phyloP scores from a whole-genome alignment of 2,329 filamentous ascomycete species.

The Pseudopyricularia javanii region DNA sequence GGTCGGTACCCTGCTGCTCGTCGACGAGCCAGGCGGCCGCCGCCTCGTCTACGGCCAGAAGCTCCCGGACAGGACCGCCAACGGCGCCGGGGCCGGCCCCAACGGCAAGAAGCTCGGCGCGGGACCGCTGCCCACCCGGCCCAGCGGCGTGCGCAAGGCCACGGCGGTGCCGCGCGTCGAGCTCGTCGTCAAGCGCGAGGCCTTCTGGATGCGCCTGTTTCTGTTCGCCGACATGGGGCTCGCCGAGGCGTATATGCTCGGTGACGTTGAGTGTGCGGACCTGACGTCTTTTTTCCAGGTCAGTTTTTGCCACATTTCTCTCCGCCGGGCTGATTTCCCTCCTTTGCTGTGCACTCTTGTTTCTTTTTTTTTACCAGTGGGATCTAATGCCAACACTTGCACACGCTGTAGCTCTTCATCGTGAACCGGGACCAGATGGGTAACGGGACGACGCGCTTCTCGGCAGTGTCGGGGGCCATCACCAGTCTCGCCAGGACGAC shows the following conservation, averaged over 20 bases:
- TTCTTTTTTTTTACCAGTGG: too few relatives aligned
- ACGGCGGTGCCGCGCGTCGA: conserved; percentile 32
- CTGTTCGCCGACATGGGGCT: conserved; percentile 68
- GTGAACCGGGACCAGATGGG: conserved; percentile 50
- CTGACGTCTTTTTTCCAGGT: conserved; percentile 58
- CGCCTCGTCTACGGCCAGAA: conserved; percentile 32
- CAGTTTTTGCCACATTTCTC: conserved; percentile 8
- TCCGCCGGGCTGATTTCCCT: not conserved
- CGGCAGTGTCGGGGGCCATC: conserved; percentile 43
- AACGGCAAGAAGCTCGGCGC: not conserved
- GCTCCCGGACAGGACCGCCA: conserved; percentile 21
- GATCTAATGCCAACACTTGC: not conserved
- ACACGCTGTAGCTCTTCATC: conserved; percentile 48
- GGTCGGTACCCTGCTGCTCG: conserved; percentile 31
- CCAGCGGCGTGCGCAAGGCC: conserved; percentile 19
- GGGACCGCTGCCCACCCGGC: not conserved
- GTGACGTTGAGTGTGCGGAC: conserved; percentile 55
- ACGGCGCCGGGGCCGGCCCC: conserved; percentile 11
- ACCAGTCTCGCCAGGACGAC: conserved; percentile 44
- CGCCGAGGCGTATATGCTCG: conserved; percentile 59
- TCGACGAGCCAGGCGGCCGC: conserved; percentile 30
- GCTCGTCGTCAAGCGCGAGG: conserved; percentile 49
- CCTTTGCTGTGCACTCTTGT: not conserved
- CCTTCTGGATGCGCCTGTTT: conserved; percentile 52
- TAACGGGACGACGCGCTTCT: conserved; percentile 52